Conservation (phyloP, 2,329 filamentous ascomycete genomes). For the Rhytidhysteron rufulum region DNA sequence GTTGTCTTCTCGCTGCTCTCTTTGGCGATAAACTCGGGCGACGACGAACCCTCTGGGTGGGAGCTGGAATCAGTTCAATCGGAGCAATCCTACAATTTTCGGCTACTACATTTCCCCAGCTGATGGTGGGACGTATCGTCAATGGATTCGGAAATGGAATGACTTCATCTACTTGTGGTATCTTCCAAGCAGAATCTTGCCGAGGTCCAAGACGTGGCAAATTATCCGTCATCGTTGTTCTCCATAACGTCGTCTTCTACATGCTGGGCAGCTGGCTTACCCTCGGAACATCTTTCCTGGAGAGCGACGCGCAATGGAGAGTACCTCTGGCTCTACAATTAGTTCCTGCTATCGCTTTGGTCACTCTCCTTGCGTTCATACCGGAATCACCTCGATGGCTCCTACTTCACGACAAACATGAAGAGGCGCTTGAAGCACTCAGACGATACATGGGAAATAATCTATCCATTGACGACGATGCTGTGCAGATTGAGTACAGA, state of each 20-base stretch:
- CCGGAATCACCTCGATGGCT: constrained; percentile 57
- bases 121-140: constrained; percentile 11
- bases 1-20: constrained; percentile 14
- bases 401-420: constrained; percentile 45
- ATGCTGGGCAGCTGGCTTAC: constrained; percentile 14
- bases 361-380: constrained; percentile 42
- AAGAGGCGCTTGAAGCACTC: constrained; percentile 48
- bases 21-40: constrained; percentile 15
- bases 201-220: constrained; percentile 11
- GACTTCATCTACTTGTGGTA: constrained; percentile 9
- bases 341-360: constrained; percentile 34
- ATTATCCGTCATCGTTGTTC: constrained; percentile 13
- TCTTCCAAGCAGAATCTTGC: constrained; percentile 13
- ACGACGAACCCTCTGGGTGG: constrained; percentile 15
- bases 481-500: constrained; percentile 7
- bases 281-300: constrained; percentile 7
- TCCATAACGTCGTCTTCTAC: constrained; percentile 15
- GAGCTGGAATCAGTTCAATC: constrained; percentile 10
- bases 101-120: constrained; percentile 7
- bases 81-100: constrained; percentile 17
- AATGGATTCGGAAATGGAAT: constrained; percentile 15
- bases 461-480: constrained; percentile 4
- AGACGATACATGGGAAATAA: constrained; percentile 9
- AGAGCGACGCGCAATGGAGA: constrained; percentile 11
- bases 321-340: constrained; percentile 29